Conservation (phyloP, 169 alveolate genomes). For the Cryptosporidium bovis region DNA sequence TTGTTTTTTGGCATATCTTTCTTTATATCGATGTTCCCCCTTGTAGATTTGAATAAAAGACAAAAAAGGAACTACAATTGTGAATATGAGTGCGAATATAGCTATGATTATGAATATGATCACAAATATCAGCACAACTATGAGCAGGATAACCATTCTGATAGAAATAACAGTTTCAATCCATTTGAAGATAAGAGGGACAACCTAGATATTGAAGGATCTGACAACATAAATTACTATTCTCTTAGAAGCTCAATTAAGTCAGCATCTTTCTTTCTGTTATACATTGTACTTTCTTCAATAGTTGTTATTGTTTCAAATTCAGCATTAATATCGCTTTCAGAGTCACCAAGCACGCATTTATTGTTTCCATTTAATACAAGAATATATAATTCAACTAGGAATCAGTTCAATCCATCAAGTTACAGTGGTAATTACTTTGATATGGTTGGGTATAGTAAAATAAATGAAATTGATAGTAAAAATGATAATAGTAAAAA, state of each 20-base stretch:
- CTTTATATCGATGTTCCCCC: constrained; percentile 57
- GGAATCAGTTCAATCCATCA: not conserved
- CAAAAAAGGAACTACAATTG: not conserved
- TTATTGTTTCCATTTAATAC: constrained; percentile 25
- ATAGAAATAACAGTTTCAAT: no score
- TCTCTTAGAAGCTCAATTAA: constrained; percentile 54
- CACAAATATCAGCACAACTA: not conserved
- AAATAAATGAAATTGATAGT: not conserved
- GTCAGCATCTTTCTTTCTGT: constrained; percentile 29
- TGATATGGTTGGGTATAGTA: not conserved
- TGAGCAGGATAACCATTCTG: not conserved
- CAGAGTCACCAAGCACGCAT: constrained; percentile 40
- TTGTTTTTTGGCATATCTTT: constrained; percentile 64
- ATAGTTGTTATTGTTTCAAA: constrained; percentile 45
- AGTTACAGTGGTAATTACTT: not conserved
- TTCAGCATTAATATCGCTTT: constrained; percentile 54
- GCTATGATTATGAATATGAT: not conserved
- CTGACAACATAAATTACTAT: not conserved
- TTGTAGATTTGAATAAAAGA: not conserved
- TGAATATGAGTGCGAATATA: not conserved
- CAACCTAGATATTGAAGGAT: not conserved
- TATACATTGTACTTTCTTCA: constrained; percentile 44
- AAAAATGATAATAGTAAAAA: not conserved
- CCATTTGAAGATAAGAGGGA: no score
- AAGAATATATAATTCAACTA: not conserved